Conservation (phyloP, 179 eudicot species). For the Vitellaria paradoxa region DNA sequence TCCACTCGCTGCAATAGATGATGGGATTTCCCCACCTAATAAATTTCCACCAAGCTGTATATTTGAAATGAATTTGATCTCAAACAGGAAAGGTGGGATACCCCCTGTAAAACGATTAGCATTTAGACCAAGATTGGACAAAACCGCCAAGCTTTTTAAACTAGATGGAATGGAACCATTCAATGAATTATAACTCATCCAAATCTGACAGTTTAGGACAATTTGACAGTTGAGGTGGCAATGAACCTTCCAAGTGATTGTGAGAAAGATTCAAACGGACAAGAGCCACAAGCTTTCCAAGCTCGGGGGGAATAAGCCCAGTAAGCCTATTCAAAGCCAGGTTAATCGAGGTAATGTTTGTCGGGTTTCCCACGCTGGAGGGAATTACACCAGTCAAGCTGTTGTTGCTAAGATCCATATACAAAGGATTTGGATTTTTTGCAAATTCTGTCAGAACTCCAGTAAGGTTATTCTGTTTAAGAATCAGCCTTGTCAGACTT, state of each 20-base stretch:
- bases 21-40: constrained; percentile 64
- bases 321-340: constrained; percentile 52
- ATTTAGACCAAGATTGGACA: constrained; percentile 45
- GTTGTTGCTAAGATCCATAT: constrained; percentile 60
- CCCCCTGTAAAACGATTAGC: constrained; percentile 64
- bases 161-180: constrained; percentile 58
- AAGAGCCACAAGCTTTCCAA: constrained; percentile 52
- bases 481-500: constrained; percentile 47
- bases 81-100: constrained; percentile 48
- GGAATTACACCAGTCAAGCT: constrained; percentile 51
- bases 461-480: constrained; percentile 52
- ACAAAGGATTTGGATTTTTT: constrained; percentile 27
- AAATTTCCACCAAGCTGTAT: constrained; percentile 67
- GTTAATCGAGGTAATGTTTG: constrained; percentile 39
- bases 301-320: constrained; percentile 53
- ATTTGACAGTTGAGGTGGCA: constrained; percentile 53
- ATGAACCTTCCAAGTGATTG: constrained; percentile 53
- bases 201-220: constrained; percentile 42
- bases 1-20: constrained; percentile 32
- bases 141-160: constrained; percentile 38
- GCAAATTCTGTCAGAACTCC: constrained; percentile 61
- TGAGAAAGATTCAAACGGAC: constrained; percentile 46
- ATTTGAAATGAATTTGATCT: constrained; percentile 35
- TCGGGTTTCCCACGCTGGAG: constrained; percentile 41
- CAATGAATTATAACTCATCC: constrained; percentile 49